Evolutionary conservation across 352 stramenopile species (phyloP), one percentile per base, ranked within the genome.

Genomic region (Phytophthora podocarpi): DNA sequence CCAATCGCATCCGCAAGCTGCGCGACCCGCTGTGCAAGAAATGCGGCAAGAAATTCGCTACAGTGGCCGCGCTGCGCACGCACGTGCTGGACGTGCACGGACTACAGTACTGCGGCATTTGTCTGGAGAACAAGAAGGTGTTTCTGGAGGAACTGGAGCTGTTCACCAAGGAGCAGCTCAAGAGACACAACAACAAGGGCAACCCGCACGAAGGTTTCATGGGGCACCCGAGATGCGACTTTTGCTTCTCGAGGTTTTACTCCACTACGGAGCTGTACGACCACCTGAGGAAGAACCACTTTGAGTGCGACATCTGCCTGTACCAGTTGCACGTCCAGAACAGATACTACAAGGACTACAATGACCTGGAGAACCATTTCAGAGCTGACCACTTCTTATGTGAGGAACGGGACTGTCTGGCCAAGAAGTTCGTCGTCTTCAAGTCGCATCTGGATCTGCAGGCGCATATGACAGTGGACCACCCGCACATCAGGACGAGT

Each of bases 281-380:
- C 10, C 90, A 97, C 45, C 48, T 97, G 63, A 82, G 87, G 41
- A 96, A 97, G 75, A 91, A 96, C 58, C 90, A 97, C 67, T 97
- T 95, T 55, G 90, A 95, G 68, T 97, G 90, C 66, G 87, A 97
- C 56, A 85, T 97, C 27, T 97, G 90, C 53, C 61, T 96, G 23
- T 87, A 84, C 49, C 75, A 79, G 39, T 58, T 84, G 18, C 57
- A 86, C 46, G 84, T 96, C 16, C 81, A 95, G 70, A 93, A 96
- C 72, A 73, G 88, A 32, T 96, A 96, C 67, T 97, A 96, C 79
- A 93, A 93, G 73, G 87, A 97, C 71, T 97, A 97, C 69, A 72
- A 80, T 37, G 90, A 97, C 67, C 53, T 97, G 34, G 84, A 97
- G 52, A 91, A 93, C 68, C 90, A 97, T 59, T 97, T 97, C 72